These are phyloP conservation scores for Malus asiatica DNA, from an alignment of 306 rosid species.

Conservation along the genomic window DNA sequence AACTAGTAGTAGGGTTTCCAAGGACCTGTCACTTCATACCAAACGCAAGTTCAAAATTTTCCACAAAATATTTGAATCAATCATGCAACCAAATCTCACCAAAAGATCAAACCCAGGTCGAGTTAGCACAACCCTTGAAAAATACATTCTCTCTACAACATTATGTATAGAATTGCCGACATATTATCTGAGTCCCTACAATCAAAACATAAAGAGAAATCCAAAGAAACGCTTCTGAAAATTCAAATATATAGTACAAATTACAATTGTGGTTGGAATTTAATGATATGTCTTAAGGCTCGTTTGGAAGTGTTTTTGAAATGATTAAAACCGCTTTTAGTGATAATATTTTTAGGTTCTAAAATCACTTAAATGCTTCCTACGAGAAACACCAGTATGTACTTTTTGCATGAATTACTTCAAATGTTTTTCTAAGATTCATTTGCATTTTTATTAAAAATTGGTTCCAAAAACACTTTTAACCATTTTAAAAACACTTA, in stretches of 20 bases:
- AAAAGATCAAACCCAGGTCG: neutral
- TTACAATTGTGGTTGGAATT: neutral
- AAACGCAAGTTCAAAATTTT: neutral
- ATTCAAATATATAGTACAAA: neutral
- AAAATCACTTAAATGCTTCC: too few species aligned
- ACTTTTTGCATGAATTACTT: accelerated
- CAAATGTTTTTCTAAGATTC: accelerated
- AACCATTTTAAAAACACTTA: too few species aligned
- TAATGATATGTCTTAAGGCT: neutral
- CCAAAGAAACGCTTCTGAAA: neutral
- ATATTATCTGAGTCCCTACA: neutral
- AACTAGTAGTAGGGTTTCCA: neutral
- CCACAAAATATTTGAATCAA: neutral
- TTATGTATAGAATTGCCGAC: neutral
- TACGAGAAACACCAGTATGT: too few species aligned
- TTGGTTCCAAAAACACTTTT: too few species aligned
- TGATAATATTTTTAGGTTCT: too few species aligned
- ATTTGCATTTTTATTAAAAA: neutral
- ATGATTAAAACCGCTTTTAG: accelerated
- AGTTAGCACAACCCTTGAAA: neutral
- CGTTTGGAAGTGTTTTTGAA: too few species aligned
- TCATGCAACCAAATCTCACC: neutral
- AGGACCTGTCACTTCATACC: slow-evolving; percentile 2
- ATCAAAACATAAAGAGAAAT: neutral
- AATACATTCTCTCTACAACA: neutral